Conservation (phyloP, 345 rosid species). For the Clarkia xantiana region DNA sequence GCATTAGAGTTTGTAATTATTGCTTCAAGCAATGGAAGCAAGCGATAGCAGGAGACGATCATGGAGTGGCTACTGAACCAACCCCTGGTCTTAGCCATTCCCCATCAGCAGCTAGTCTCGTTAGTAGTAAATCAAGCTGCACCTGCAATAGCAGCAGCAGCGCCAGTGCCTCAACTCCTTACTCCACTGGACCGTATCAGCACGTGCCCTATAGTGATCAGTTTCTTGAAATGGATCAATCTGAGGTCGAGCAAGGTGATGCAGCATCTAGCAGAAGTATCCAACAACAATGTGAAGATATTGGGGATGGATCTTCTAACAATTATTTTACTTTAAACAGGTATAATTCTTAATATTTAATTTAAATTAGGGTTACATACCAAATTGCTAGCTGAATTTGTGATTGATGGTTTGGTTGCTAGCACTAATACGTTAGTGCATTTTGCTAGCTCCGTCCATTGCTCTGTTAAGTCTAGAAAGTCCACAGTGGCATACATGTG, state of each 20-base stretch:
- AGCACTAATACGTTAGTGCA: no score
- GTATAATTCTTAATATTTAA: conserved; percentile 16
- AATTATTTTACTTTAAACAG: conserved; percentile 46
- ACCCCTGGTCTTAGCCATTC: conserved; percentile 54
- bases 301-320: conserved; percentile 27
- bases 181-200: conserved; percentile 49
- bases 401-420: no score
- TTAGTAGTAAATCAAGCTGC: conserved; percentile 51
- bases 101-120: conserved; percentile 59
- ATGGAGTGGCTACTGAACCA: conserved; percentile 32
- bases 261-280: conserved; percentile 21
- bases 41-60: conserved; percentile 29
- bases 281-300: conserved; percentile 20
- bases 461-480: no score
- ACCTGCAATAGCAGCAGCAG: conserved; percentile 53
- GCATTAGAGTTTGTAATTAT: conserved; percentile 74
- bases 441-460: no score
- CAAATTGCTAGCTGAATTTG: no score
- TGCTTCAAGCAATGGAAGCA: conserved; percentile 79
- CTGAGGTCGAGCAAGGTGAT: conserved; percentile 25
- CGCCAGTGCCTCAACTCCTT: conserved; percentile 47
- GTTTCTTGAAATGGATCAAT: conserved; percentile 35
- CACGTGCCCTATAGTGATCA: conserved; percentile 25
- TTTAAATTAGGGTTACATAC: neutral
- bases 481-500: no score